These are phyloP conservation scores for Arachnomyces sp. DNA, from an alignment of 2,329 filamentous ascomycete species.

Conservation along the genomic window DNA sequence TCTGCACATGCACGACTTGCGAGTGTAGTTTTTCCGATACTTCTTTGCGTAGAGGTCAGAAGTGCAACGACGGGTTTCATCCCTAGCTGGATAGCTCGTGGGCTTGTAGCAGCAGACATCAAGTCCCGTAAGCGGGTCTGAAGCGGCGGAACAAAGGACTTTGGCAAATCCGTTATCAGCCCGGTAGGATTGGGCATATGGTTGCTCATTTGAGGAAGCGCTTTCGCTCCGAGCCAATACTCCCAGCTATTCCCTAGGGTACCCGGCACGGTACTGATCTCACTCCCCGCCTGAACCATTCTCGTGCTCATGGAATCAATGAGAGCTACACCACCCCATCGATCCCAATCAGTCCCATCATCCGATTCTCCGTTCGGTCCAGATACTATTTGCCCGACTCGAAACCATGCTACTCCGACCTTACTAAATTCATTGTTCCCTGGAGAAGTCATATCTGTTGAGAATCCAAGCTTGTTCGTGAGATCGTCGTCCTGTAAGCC, in stretches of 20 bases:
- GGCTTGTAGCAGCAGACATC: slow-evolving; percentile 80
- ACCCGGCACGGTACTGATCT: slow-evolving; percentile 71
- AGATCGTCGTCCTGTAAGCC: slow-evolving; percentile 64
- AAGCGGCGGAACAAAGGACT: slow-evolving; percentile 50
- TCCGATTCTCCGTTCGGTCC: slow-evolving; percentile 43
- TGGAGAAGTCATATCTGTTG: not conserved
- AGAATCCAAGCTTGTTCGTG: slow-evolving; percentile 10
- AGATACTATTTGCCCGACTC: slow-evolving; percentile 65
- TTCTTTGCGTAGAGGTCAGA: slow-evolving; percentile 82
- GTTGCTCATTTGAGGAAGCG: slow-evolving; percentile 45
- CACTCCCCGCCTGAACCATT: slow-evolving; percentile 85
- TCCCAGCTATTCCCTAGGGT: slow-evolving; percentile 74
- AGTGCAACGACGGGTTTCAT: slow-evolving; percentile 85
- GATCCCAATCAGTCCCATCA: slow-evolving; percentile 57
- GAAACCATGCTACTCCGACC: slow-evolving; percentile 78
- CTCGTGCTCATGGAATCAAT: slow-evolving; percentile 82
- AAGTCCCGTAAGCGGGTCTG: slow-evolving; percentile 72
- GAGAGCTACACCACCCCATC: slow-evolving; percentile 79
- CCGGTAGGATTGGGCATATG: slow-evolving; percentile 29
- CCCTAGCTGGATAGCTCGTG: slow-evolving; percentile 74
- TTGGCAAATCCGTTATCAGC: slow-evolving; percentile 29
- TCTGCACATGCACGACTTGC: slow-evolving; percentile 73
- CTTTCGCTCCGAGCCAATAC: slow-evolving; percentile 76
- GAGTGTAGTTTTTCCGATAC: slow-evolving; percentile 82
- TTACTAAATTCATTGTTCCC: slow-evolving; percentile 37